Evolutionary conservation across 331 rosid genomes (phyloP), one percentile per base, ranked within the genome.

Genomic region (Rhamnella rubrinervis): DNA sequence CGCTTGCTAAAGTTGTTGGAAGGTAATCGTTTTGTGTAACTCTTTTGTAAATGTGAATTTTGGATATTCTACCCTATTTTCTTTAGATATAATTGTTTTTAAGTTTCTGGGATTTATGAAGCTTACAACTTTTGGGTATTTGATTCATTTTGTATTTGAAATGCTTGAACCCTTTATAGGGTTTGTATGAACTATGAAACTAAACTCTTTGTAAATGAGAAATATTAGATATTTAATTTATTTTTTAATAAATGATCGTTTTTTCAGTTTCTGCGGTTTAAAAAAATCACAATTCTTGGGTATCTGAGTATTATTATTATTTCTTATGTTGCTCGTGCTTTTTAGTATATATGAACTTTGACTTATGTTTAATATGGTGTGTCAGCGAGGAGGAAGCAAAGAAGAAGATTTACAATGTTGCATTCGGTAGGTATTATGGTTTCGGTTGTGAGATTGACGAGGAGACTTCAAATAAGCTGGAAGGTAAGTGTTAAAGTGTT

Each of bases 391-490:
- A 88, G 71, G 97, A 93, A 63, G 97, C 98, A 28, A 91, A 81
- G 82, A 87, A 80, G 92, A 93, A 75, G 77, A 91, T 93, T 58
- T 91, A 91, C 80, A 93, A 93, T 71, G 95, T 93, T 31, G 87
- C 97, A 0, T 93, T 95, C 16, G 95, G 83, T 75, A 84, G 96
- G 76, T 90, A 84, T 67, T 90, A 85, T 50, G 96, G 97, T 1
- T 89, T 93, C 66, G 98, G 96, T 13, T 84, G 88, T 55, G 89
- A 87, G 84, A 80, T 87, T 61, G 95, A 88, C 4, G 96, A 91
- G 67, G 97, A 89, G 80, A 93, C 97, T 4, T 84, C 96, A 31
- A 87, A 88, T 56, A 93, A 91, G 89, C 84, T 93, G 0, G 98
- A 91, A 84, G 96, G 98, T 88, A 9, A 65, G 84, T n/a, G n/a